Evolutionary conservation across 2,329 filamentous ascomycete genomes (phyloP), one percentile per base, ranked within the genome.

Genomic region (Phialophora verrucosa): DNA sequence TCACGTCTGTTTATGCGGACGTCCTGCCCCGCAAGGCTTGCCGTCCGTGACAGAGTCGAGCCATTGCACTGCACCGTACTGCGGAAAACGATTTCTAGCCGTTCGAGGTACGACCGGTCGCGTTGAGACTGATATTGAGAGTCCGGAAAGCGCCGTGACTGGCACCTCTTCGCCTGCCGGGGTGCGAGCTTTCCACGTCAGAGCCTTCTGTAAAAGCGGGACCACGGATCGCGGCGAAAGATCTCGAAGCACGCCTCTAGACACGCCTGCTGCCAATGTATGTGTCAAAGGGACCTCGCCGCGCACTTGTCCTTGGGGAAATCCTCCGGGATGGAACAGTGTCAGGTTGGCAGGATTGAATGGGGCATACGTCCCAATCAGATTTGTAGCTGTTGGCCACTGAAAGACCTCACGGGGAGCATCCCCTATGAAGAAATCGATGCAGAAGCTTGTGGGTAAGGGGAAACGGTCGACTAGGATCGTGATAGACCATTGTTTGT

Each of bases 371-470:
- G 85, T 85, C 1, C 90, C 90, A 2, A 90, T 82, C 10, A 90
- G 81, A 67, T 85, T 88, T 1, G 78, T 73, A 0, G 85, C 82
- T 49, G 75, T 74, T 0, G 81, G 74, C 88, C 89, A 91, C 0
- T 75, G 72, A 4, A 70, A 69, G 1, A 80, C 72, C 47, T 87
- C 79, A 2, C 73, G 70, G 0, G 83, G 79, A 1, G 82, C 78
- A 2, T 82, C 75, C 0, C 88, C 90, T 1, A 92, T 74, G 77
- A 93, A 93, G 65, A 93, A 80, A 74, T 89, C 86, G 23, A 94
- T 80, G 62, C 82, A 83, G 73, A 89, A 91, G 0, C 88, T 86
- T 0, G 83, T 85, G 11, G 84, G 80, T 8, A 90, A 76, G 2
- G 86, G 86, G 64, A 86, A 74, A 67, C 71, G 73, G 55, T 75